These are phyloP conservation scores for Huntiella bhutanensis DNA, from an alignment of 2,329 filamentous ascomycete genomes.

Conservation along the genomic window DNA sequence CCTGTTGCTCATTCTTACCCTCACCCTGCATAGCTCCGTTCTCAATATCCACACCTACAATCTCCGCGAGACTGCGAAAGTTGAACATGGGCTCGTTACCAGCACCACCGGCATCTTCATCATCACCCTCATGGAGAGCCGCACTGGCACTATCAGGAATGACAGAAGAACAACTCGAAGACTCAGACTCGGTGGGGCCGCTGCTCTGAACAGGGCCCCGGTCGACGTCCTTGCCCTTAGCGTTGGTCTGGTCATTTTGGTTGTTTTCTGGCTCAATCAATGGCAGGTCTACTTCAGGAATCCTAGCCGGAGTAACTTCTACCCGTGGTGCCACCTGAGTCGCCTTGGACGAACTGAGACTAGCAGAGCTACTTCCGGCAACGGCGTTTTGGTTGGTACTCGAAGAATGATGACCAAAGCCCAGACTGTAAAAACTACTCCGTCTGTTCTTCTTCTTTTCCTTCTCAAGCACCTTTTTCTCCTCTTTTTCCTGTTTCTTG, in stretches of 20 bases:
- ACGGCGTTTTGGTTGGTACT: no score
- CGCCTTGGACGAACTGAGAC: constrained; percentile 22
- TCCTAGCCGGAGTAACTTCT: constrained; percentile 24
- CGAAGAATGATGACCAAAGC: constrained; percentile 20
- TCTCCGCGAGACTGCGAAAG: constrained; percentile 69
- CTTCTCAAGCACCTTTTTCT: constrained; percentile 73
- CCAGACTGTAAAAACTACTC: constrained; percentile 20
- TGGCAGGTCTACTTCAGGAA: constrained; percentile 16
- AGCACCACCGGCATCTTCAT: constrained; percentile 32
- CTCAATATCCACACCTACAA: constrained; percentile 47
- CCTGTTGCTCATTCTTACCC: constrained; percentile 4
- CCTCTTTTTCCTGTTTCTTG: constrained; percentile 75
- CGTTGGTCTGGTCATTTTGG: constrained; percentile 13
- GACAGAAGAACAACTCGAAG: constrained; percentile 57
- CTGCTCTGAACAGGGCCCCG: constrained; percentile 19
- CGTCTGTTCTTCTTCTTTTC: constrained; percentile 65
- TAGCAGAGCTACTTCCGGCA: neutral
- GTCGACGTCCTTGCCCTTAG: constrained; percentile 55
- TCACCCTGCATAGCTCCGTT: neutral
- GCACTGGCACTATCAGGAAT: constrained; percentile 31
- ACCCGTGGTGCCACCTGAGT: constrained; percentile 30
- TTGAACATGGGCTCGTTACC: constrained; percentile 68
- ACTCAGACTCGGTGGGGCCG: constrained; percentile 42
- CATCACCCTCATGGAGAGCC: constrained; percentile 28
- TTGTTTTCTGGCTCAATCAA: no score